Conservation (phyloP, 257 asterid genomes). For the Echites panduratus region DNA sequence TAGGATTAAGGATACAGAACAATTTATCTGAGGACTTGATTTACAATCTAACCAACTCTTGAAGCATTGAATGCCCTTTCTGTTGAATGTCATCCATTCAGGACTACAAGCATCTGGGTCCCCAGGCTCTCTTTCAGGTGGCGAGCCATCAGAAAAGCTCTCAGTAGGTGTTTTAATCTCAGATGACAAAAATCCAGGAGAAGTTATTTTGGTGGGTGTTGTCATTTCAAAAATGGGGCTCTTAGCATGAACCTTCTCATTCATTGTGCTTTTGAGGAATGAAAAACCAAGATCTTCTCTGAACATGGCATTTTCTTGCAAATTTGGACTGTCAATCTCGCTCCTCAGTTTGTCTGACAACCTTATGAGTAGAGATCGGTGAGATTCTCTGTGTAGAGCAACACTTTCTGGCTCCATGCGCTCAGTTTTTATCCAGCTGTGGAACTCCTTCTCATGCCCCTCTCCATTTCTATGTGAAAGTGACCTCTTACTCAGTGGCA, state of each 20-base stretch:
- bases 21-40: constrained; percentile 31
- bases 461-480: constrained; percentile 24
- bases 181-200: constrained; percentile 27
- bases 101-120: constrained; percentile 33
- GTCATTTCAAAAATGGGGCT: constrained; percentile 34
- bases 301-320: constrained; percentile 25
- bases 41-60: constrained; percentile 39
- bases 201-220: constrained; percentile 26
- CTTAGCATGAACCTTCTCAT: constrained; percentile 23
- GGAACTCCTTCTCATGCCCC: constrained; percentile 25
- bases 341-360: constrained; percentile 31
- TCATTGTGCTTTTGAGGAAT: constrained; percentile 30
- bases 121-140: constrained; percentile 25
- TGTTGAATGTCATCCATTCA: constrained; percentile 25
- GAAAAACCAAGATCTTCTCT: constrained; percentile 30
- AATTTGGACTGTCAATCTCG: constrained; percentile 28
- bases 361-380: constrained; percentile 25
- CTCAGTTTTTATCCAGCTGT: constrained; percentile 28
- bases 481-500: constrained; percentile 33
- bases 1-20: constrained; percentile 54
- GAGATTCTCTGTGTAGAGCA: constrained; percentile 24
- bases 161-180: constrained; percentile 32
- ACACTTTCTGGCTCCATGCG: constrained; percentile 31
- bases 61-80: constrained; percentile 40
- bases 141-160: constrained; percentile 28